Evolutionary conservation across 495 filamentous ascomycete genomes (phyloP).

Genomic region (Xylaria curta): DNA sequence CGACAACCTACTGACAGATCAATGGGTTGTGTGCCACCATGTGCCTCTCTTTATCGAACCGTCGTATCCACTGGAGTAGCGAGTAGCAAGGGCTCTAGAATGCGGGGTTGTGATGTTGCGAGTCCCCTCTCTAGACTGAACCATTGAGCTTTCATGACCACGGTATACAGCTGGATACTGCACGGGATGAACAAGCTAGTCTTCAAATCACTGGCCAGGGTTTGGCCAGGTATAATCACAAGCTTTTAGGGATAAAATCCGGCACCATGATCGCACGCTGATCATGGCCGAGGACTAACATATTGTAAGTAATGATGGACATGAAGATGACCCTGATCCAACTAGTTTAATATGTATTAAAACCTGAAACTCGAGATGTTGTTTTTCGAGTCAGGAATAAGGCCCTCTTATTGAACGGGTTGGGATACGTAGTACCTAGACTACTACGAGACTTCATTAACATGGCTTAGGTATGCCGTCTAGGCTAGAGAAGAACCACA

Average conservation of each 20-base stretch:
- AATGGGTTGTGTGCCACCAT: conserved; percentile 3
- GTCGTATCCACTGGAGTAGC: background rate
- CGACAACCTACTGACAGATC: background rate
- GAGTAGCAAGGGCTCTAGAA: conserved; percentile 1
- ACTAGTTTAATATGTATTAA: background rate
- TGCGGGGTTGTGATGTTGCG: conserved; percentile 18
- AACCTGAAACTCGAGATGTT: background rate
- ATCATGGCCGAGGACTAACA: background rate
- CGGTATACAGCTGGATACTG: background rate
- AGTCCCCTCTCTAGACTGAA: background rate
- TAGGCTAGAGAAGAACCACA: background rate
- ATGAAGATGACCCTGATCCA: background rate
- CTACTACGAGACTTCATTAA: background rate
- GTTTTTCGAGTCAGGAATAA: background rate
- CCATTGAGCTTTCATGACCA: background rate
- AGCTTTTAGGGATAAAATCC: background rate
- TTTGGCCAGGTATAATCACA: background rate
- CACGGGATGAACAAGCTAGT: background rate
- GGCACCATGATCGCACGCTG: background rate
- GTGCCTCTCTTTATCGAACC: background rate
- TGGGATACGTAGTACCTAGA: background rate
- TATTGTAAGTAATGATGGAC: background rate
- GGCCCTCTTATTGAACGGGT: too few relatives aligned
- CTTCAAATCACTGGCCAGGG: background rate
- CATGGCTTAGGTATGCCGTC: background rate